Base-by-base conservation (phyloP, 495 filamentous ascomycete genomes). In the Emericellopsis terricola region DNA sequence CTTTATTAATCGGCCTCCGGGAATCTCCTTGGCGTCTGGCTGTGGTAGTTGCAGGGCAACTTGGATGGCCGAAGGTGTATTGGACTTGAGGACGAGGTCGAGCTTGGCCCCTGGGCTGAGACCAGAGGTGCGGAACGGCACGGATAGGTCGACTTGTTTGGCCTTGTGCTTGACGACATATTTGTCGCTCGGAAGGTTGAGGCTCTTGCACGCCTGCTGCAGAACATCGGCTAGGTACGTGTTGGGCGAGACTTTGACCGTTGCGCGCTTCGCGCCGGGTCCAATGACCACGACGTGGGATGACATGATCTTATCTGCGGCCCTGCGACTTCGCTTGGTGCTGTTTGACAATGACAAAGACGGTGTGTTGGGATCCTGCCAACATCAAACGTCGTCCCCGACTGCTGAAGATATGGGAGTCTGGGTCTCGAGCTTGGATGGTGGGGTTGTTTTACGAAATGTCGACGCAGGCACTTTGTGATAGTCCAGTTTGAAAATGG, bases 211-310 rank as follows among this genome's bases (percentile, higher is more conserved):
- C 28, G 86, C 86, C 51, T 96, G 81, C 35, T 79, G 65, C 16
- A 91, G 57, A 2, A 97, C 63, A 51, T 94, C 86, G 18, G 75
- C 76, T 36, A 97, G 55, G 38, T 78, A 71, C 39, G 72, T 92
- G 18, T 64, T 65, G 4, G 91, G 84, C 0, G 66, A 76, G 20
- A 86, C 83, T 52, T 89, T 91, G 50, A 97, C 59, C n/a, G 67
- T 77, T 23, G 68, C 66, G 43, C 78, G 67, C 39, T 73, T 69
- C 39, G 79, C 69, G 38, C 78, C 71, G 23, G 76, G 65, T 48
- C 87, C 79, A 29, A 93, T 68, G 24, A 97, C 81, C 41, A 87
- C 75, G 38, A 97, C 80, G 51, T 89, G 80, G 21, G 87, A 78
- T 39, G 81, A 75, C 82, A 94, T 93, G 42, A 39, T 60, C 34